Evolutionary conservation across 2,329 filamentous ascomycete genomes (phyloP).

Genomic region (Cladosporium sp.): DNA sequence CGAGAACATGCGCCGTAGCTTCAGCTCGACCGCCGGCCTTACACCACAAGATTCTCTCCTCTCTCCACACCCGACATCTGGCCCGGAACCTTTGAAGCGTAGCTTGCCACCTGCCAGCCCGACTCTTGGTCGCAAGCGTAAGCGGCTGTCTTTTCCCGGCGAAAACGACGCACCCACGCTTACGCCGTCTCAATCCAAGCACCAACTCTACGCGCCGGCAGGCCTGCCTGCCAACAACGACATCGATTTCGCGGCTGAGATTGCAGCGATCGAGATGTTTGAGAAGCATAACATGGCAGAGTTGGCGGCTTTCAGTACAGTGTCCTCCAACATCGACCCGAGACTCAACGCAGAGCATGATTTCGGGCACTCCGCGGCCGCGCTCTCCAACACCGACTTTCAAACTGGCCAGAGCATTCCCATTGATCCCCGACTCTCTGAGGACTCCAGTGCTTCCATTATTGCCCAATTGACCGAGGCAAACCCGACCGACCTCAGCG

Average conservation of each 20-base stretch:
- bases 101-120: conserved; percentile 1
- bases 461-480: not conserved
- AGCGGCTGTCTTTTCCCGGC: conserved; percentile 18
- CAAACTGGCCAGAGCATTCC: not conserved
- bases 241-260: not conserved
- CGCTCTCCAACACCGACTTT: not conserved
- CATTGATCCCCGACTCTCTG: not conserved
- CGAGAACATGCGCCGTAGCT: conserved; percentile 10
- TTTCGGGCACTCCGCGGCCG: not conserved
- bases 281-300: not conserved
- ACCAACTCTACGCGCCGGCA: not conserved
- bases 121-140: conserved; percentile 10
- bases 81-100: conserved; percentile 21
- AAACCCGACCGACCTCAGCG: not conserved
- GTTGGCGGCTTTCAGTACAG: not conserved
- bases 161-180: not conserved
- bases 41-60: conserved; percentile 6
- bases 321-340: not conserved
- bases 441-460: not conserved
- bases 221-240: not conserved
- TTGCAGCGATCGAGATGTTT: not conserved
- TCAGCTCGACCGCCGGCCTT: conserved; percentile 13
- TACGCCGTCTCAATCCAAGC: not conserved
- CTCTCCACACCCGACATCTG: not conserved
- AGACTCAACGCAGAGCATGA: not conserved